A percentile compares a stretch with the other conserved stretches of the same genome.
Evolutionary conservation across 768 basidiomycete species (phyloP).

Genomic region (Auricularia sp.): DNA sequence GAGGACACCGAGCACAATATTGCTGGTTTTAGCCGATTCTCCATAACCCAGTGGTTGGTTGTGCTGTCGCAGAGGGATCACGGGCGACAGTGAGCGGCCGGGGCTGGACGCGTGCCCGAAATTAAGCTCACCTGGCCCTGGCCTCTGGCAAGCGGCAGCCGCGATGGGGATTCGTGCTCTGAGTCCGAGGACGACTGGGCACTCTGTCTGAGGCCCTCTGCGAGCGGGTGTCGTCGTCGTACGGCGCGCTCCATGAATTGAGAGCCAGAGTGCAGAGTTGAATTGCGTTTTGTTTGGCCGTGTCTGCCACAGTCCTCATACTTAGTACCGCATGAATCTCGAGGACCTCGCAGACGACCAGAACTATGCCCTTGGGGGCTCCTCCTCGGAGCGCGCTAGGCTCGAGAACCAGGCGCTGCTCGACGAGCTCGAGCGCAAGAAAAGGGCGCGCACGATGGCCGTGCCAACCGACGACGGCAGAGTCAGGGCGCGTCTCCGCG

Average conservation of each 20-base stretch:
- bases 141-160: not conserved
- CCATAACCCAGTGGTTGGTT: not conserved
- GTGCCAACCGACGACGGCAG: conserved; percentile 95
- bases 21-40: conserved; percentile 29
- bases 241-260: not conserved
- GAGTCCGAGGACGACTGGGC: not conserved
- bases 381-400: conserved; percentile 24
- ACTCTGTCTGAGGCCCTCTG: not conserved
- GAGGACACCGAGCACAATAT: conserved; percentile 47
- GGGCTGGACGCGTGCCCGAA: not conserved
- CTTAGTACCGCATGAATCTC: not conserved
- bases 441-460: conserved; percentile 84
- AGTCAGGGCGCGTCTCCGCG: conserved; percentile 79
- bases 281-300: not conserved
- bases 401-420: conserved; percentile 65
- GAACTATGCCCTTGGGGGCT: not conserved
- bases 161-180: not conserved
- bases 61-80: not conserved
- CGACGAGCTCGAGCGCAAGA: conserved; percentile 95
- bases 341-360: conserved; percentile 1
- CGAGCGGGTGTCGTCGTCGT: not conserved
- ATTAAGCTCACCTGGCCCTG: not conserved
- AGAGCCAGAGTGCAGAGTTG: not conserved
- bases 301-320: not conserved
- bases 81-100: not conserved